These are phyloP conservation scores for Microglena sp. DNA, from an alignment of 139 green algal species.

Conservation along the genomic window DNA sequence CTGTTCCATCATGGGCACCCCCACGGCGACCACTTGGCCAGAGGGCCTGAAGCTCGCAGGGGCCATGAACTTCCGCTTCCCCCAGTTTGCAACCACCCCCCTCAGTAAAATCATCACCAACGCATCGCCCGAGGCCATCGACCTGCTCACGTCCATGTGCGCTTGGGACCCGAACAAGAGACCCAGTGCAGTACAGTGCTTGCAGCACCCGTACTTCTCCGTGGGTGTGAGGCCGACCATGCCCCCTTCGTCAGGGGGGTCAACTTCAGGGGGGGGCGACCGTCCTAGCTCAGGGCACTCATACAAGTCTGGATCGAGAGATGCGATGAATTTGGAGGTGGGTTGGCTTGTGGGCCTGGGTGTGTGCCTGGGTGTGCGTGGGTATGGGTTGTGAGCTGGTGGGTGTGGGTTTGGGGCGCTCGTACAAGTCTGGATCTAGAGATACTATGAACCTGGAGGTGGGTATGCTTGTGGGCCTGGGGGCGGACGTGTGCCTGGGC, in stretches of 20 bases:
- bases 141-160: conserved; percentile 71
- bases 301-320: too few species aligned
- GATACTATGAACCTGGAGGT: too few species aligned
- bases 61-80: conserved; percentile 71
- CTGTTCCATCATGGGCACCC: conserved; percentile 76
- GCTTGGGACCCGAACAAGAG: conserved; percentile 74
- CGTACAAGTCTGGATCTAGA: too few species aligned
- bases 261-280: too few species aligned
- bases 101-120: conserved; percentile 43
- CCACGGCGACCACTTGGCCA: conserved; percentile 66
- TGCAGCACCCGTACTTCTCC: conserved; percentile 22
- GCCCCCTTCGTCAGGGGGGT: not conserved
- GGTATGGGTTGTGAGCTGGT: too few species aligned
- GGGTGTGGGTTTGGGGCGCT: too few species aligned
- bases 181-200: conserved; percentile 67
- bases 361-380: too few species aligned
- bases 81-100: conserved; percentile 47
- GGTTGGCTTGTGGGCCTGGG: too few species aligned
- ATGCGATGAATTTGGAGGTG: too few species aligned
- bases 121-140: conserved; percentile 70
- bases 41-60: conserved; percentile 74
- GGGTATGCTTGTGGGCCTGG: not conserved
- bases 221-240: not conserved
- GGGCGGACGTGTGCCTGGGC: not conserved
- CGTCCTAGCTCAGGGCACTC: too few species aligned